These are phyloP conservation scores for Mortierella sp. DNA, from an alignment of 371 early-diverging fungal genomes.

Conservation along the genomic window DNA sequence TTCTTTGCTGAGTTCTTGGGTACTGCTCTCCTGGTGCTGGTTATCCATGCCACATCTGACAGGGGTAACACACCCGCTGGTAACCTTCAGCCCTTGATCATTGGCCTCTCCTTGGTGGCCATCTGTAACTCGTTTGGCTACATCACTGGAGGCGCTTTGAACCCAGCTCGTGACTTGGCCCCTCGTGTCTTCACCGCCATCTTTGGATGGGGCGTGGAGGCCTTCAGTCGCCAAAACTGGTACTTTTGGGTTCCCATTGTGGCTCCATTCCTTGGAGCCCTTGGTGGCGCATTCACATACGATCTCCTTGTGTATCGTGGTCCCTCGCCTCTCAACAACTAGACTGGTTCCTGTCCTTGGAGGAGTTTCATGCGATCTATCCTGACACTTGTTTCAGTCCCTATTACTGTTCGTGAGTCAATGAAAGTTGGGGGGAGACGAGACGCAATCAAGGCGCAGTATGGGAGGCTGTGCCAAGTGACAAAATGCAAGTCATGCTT, in stretches of 20 bases:
- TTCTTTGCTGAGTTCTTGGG: conserved; percentile 82
- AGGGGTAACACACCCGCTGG: conserved; percentile 72
- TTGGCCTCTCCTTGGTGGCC: conserved; percentile 74
- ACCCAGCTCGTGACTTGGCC: conserved; percentile 92
- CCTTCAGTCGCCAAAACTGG: conserved; percentile 71
- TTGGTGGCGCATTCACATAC: conserved; percentile 69
- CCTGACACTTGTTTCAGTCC: no score
- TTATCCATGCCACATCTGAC: conserved; percentile 80
- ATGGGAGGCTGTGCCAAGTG: no score
- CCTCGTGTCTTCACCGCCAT: conserved; percentile 84
- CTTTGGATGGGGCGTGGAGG: conserved; percentile 80
- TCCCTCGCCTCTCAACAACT: conserved; percentile 53
- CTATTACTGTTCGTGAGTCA: no score
- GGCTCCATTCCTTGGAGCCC: conserved; percentile 80
- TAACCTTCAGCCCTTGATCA: conserved; percentile 59
- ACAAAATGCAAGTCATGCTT: no score
- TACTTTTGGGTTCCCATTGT: conserved; percentile 84
- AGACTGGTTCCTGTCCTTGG: neutral
- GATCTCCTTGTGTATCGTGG: conserved; percentile 45
- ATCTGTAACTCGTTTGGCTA: conserved; percentile 75
- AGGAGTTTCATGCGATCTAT: neutral
- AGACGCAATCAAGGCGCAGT: no score
- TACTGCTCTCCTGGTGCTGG: conserved; percentile 78
- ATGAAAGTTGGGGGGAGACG: no score
- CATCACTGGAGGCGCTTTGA: conserved; percentile 83